Percentiles rank a stretch among this genome's conserved stretches.
Evolutionary conservation across 257 asterid species (phyloP).

Genomic region (Thymus quinquecostatus): DNA sequence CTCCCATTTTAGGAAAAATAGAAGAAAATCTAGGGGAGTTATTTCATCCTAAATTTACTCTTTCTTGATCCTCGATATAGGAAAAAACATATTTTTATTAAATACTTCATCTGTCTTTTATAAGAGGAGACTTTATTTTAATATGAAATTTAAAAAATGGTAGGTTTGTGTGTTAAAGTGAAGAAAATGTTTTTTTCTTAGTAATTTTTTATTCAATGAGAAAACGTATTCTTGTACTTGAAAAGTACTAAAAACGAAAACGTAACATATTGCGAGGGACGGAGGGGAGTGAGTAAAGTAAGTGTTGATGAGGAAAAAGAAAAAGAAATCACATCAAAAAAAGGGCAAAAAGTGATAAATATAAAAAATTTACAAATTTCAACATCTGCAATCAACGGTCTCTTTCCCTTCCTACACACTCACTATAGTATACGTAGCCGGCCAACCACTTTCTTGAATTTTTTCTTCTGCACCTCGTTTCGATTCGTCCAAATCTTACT

Average conservation of each 20-base stretch:
- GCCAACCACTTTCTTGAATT: slow-evolving; percentile 34
- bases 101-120: too few relatives aligned
- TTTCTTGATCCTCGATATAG: background rate
- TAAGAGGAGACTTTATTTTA: too few relatives aligned
- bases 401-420: slow-evolving; percentile 1
- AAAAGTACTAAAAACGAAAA: too few relatives aligned
- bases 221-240: too few relatives aligned
- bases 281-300: too few relatives aligned
- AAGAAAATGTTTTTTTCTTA: too few relatives aligned
- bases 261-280: too few relatives aligned
- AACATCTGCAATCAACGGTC: slow-evolving; percentile 30
- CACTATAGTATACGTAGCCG: background rate
- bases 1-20: background rate
- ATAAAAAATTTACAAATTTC: slow-evolving; percentile 16
- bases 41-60: background rate
- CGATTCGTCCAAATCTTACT: background rate
- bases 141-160: too few relatives aligned
- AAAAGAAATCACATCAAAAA: background rate
- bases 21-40: slow-evolving; percentile 7
- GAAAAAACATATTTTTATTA: background rate
- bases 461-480: background rate
- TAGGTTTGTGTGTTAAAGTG: too few relatives aligned
- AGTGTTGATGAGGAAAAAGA: too few relatives aligned
- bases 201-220: too few relatives aligned
- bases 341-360: background rate